phyloP scores from a whole-genome alignment of 805 yeast species.

The Kodamaea laetipori region DNA sequence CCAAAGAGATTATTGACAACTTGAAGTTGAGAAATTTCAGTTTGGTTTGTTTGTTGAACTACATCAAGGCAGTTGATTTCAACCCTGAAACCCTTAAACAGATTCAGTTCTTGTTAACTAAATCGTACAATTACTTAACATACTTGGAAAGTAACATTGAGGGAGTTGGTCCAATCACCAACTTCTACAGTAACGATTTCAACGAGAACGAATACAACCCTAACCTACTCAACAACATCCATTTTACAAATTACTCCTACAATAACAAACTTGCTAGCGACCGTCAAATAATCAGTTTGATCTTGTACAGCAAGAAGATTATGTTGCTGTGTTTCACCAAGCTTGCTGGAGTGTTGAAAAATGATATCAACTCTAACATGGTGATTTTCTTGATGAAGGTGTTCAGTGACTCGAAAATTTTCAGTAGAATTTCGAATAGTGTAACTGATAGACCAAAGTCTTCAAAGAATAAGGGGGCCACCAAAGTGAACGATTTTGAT shows the following conservation, averaged over 20 bases:
- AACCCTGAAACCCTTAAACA: conserved; percentile 45
- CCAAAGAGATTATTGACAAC: conserved; percentile 34
- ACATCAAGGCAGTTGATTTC: conserved; percentile 37
- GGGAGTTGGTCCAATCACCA: conserved; percentile 34
- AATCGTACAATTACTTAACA: conserved; percentile 42
- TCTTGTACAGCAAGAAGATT: conserved; percentile 40
- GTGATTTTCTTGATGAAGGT: conserved; percentile 40
- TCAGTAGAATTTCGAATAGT: conserved; percentile 15
- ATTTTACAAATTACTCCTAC: conserved; percentile 27
- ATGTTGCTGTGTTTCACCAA: conserved; percentile 37
- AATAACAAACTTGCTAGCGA: conserved; percentile 26
- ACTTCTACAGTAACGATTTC: conserved; percentile 29
- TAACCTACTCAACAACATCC: conserved; percentile 30
- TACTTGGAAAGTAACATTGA: conserved; percentile 42
- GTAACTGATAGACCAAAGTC: conserved; percentile 24
- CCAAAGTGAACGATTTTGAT: conserved; percentile 27
- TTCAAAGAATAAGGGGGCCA: conserved; percentile 18
- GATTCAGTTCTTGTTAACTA: conserved; percentile 42
- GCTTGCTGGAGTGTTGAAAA: conserved; percentile 34
- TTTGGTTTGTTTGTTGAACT: conserved; percentile 42
- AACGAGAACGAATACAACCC: conserved; percentile 35
- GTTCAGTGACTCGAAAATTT: conserved; percentile 39
- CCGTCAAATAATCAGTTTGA: conserved; percentile 32
- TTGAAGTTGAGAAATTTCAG: conserved; percentile 40
- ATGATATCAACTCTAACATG: conserved; percentile 45